A percentile compares a stretch with the other conserved stretches of the same genome.
phyloP scores from a whole-genome alignment of 495 filamentous ascomycete species.

The Penicillium samsonianum region DNA sequence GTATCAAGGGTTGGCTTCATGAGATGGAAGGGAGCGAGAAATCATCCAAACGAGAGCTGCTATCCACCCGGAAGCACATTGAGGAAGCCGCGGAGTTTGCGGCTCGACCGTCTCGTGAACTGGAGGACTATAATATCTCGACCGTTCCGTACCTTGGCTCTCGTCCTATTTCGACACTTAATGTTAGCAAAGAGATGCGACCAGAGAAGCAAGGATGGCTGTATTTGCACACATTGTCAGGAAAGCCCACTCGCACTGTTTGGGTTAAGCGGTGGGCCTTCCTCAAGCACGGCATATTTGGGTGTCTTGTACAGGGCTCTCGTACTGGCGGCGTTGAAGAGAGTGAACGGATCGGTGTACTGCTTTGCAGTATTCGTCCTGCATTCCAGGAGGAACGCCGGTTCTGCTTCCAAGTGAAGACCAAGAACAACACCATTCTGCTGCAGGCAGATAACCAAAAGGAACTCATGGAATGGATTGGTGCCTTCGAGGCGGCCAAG shows the following conservation, averaged over 20 bases:
- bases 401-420: slow-evolving; percentile 99
- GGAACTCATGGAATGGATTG: slow-evolving; percentile 89
- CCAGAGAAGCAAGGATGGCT: slow-evolving; percentile 95
- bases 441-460: slow-evolving; percentile 91
- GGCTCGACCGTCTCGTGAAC: slow-evolving; percentile 78
- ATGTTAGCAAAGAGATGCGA: slow-evolving; percentile 40
- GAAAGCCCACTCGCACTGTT: slow-evolving; percentile 81
- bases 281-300: slow-evolving; percentile 92
- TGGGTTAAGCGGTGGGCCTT: slow-evolving; percentile 96
- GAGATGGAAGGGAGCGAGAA: slow-evolving; percentile 87
- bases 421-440: slow-evolving; percentile 86
- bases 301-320: slow-evolving; percentile 85
- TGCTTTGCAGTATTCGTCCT: slow-evolving; percentile 88
- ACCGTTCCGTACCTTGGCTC: slow-evolving; percentile 84
- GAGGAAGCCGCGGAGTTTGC: slow-evolving; percentile 73
- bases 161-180: slow-evolving; percentile 61
- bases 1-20: slow-evolving; percentile 85
- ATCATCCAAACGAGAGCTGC: slow-evolving; percentile 75
- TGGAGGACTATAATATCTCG: slow-evolving; percentile 87
- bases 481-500: slow-evolving; percentile 90
- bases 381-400: slow-evolving; percentile 90
- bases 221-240: slow-evolving; percentile 75
- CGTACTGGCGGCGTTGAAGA: slow-evolving; percentile 88
- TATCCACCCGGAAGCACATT: slow-evolving; percentile 76
- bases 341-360: slow-evolving; percentile 91